Base-by-base conservation (phyloP, 2,329 filamentous ascomycete species). In the Aspergillus terreus region DNA sequence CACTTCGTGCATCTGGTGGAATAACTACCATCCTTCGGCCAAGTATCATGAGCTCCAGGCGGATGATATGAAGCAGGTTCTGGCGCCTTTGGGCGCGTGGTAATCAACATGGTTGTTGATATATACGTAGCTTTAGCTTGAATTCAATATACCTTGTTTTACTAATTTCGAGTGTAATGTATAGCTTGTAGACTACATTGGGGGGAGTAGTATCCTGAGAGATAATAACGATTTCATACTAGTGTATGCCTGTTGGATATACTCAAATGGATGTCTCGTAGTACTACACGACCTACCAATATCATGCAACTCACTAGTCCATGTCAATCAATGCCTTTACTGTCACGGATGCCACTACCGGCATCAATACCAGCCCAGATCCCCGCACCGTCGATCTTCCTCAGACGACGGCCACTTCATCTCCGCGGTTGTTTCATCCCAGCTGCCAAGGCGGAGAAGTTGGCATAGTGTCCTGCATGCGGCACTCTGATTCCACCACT, bases 1-100 rank as follows among this genome's bases (percentile, higher is more conserved):
- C 4, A 46, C 42, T 2, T 58, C 52, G 7, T 69, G 66, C 55
- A 27, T 69, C 3, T 69, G 67, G 66, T 68, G 66, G 63, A 65
- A 70, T 52, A 44, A 58, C 45, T 68, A 68, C 42, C 66, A 70
- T 42, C 66, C 67, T 4, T 59, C 60, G 1, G 41, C 56, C 3
- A 66, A 63, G 48, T 68, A 65, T 51, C 65, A 68, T 38, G 15
- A 53, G 41, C 44, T 63, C 11, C 64, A 66, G 48, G 63, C 65
- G 19, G 58, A 54, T n/a, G 62, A 68, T 60, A 68, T 67, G 65
- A 65, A 64, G 53, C 3, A 44, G 19, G 35, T 49, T 23, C 46
- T 67, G 23, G 27, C 51, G 10, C 47, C 51, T 6, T 49, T 66
- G 15, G 59, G 59, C 15, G 59, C 55, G n/a, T 68, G 64, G 64